phyloP scores from a whole-genome alignment of 805 yeast species.

The Schizosaccharomyces cryophilus region DNA sequence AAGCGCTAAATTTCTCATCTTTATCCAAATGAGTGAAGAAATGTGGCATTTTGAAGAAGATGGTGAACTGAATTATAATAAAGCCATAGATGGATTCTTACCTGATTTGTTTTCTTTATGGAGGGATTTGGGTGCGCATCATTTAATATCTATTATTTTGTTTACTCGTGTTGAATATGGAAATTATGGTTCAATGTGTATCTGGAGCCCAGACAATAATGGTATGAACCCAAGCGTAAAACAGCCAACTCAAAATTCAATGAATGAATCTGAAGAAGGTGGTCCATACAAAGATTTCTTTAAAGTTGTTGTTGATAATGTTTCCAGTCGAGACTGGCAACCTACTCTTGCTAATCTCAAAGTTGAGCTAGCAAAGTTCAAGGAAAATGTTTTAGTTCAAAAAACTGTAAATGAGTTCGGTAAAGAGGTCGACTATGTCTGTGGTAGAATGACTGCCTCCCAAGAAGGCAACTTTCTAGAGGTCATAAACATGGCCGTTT shows the following conservation, averaged over 20 bases:
- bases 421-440: slow-evolving; percentile 14
- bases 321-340: slow-evolving; percentile 68
- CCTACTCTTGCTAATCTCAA: slow-evolving; percentile 73
- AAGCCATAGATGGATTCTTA: slow-evolving; percentile 70
- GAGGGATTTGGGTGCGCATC: slow-evolving; percentile 73
- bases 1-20: slow-evolving; percentile 56
- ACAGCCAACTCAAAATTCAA: not conserved
- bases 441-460: slow-evolving; percentile 55
- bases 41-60: slow-evolving; percentile 97
- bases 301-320: slow-evolving; percentile 87
- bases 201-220: not conserved
- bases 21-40: slow-evolving; percentile 75
- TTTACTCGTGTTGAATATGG: slow-evolving; percentile 39
- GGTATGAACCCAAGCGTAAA: not conserved
- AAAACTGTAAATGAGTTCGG: slow-evolving; percentile 15
- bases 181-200: slow-evolving; percentile 18
- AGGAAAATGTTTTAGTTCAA: slow-evolving; percentile 41
- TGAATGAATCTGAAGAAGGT: not conserved
- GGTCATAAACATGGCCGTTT: slow-evolving; percentile 62
- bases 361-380: slow-evolving; percentile 61
- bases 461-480: slow-evolving; percentile 76
- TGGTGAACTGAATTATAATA: slow-evolving; percentile 83
- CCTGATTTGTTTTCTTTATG: slow-evolving; percentile 75
- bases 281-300: slow-evolving; percentile 32
- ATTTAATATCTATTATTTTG: slow-evolving; percentile 64